Base-by-base conservation (phyloP, 108 stramenopile genomes). In the Cyclotella distinguenda region DNA sequence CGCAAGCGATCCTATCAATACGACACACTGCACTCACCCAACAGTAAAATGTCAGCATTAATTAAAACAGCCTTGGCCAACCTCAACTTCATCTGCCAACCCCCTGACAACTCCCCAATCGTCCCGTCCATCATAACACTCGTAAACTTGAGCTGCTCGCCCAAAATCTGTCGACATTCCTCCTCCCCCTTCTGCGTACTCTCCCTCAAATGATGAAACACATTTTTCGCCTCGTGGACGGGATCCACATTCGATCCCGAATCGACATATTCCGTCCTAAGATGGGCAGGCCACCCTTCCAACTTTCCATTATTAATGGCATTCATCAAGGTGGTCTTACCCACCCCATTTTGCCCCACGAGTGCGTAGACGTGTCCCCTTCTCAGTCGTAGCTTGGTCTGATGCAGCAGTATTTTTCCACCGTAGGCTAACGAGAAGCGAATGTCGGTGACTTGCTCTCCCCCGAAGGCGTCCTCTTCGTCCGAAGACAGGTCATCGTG, bases 251-350 rank as follows among this genome's bases (percentile, higher is more conserved):
- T 93, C 33, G 76, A 75, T 36, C 91, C 91, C 21, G 90, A 88
- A 70, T 99, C 97, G 51, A 98, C 97, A 70, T 96, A 99, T 35
- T 95, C 88, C 5, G 98, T 97, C 26, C 55, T 60, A 13, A 99
- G 69, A 48, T 93, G 84, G 18, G 68, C 45, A 11, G 97, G 97
- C 95, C 97, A 97, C 32, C 97, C 98, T 53, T 99, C 97, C 7
- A 99, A 70, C 54, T 97, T 96, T 8, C 97, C 97, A 74, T 88
- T 95, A 64, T 94, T 88, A 62, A 99, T 97, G 45, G 97, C 94
- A 61, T 81, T 95, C 95, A 99, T 97, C 11, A 99, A 78, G 6
- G 99, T 99, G 10, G 96, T 97, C 64, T 97, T 98, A 10, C 98
- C 99, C 3, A 91, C 95, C 51, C 96, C 96, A 72, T 99, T 98